phyloP scores from a whole-genome alignment of 805 yeast genomes.

The Saccharomycodes ludwigii region DNA sequence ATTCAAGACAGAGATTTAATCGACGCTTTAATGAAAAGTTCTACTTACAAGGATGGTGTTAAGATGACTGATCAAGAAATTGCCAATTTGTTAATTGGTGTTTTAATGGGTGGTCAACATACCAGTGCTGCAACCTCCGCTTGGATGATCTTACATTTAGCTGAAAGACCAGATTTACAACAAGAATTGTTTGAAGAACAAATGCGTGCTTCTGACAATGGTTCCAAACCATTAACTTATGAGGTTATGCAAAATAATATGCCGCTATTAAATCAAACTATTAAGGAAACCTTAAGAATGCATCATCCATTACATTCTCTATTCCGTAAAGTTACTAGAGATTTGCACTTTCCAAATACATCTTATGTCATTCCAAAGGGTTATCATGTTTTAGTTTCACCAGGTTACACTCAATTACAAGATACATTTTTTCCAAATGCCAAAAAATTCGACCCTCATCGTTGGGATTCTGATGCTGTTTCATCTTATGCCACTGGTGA shows the following conservation, averaged over 20 bases:
- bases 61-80: constrained; percentile 92
- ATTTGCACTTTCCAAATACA: constrained; percentile 70
- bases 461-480: constrained; percentile 55
- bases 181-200: constrained; percentile 72
- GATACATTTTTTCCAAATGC: constrained; percentile 75
- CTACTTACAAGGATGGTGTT: constrained; percentile 87
- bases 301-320: constrained; percentile 96
- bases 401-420: constrained; percentile 78
- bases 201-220: constrained; percentile 43
- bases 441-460: constrained; percentile 60
- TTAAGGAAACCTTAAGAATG: constrained; percentile 89
- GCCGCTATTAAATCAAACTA: constrained; percentile 70
- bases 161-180: constrained; percentile 76
- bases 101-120: constrained; percentile 98
- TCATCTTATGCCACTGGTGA: constrained; percentile 23
- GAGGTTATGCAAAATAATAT: constrained; percentile 74
- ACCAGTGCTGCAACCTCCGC: constrained; percentile 94
- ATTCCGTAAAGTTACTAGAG: constrained; percentile 78
- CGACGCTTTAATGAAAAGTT: constrained; percentile 71
- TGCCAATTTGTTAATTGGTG: constrained; percentile 87
- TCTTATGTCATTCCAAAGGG: constrained; percentile 76
- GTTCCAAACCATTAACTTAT: constrained; percentile 52
- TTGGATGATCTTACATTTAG: constrained; percentile 87
- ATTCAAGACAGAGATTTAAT: constrained; percentile 78
- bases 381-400: constrained; percentile 82